Conservation (phyloP, 495 filamentous ascomycete species). For the Apodospora peruviana region DNA sequence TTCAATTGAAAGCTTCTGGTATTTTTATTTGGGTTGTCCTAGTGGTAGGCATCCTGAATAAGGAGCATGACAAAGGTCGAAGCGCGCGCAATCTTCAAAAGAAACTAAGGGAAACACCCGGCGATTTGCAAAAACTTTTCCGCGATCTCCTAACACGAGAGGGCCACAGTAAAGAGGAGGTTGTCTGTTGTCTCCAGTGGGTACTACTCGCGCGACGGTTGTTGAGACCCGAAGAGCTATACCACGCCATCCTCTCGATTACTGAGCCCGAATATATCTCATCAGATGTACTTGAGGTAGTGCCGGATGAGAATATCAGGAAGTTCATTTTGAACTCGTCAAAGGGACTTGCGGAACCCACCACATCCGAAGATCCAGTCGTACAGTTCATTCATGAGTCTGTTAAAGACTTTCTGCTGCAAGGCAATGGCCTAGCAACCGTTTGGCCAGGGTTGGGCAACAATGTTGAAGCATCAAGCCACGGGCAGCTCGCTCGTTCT, state of each 20-base stretch:
- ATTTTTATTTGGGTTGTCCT: slow-evolving; percentile 47
- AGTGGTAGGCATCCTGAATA: slow-evolving; percentile 41
- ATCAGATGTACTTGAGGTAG: slow-evolving; percentile 6
- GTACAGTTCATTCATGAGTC: slow-evolving; percentile 43
- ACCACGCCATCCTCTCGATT: slow-evolving; percentile 32
- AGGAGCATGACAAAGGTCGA: slow-evolving; percentile 27
- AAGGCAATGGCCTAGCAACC: slow-evolving; percentile 24
- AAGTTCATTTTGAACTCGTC: slow-evolving; percentile 27
- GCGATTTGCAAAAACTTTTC: slow-evolving; percentile 28
- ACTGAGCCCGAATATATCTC: slow-evolving; percentile 9
- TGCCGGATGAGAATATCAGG: slow-evolving; percentile 5
- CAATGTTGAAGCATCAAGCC: slow-evolving; percentile 22
- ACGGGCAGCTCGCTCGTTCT: slow-evolving; percentile 19
- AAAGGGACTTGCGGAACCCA: slow-evolving; percentile 32
- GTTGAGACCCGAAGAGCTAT: slow-evolving; percentile 28
- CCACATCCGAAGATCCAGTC: slow-evolving; percentile 17
- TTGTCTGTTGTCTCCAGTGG: slow-evolving; percentile 36
- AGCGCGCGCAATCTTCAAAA: slow-evolving; percentile 6
- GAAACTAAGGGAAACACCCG: slow-evolving; percentile 27
- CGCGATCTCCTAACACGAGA: slow-evolving; percentile 32
- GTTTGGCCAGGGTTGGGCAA: slow-evolving; percentile 27
- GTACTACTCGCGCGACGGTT: slow-evolving; percentile 30
- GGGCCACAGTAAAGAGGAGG: slow-evolving; percentile 15
- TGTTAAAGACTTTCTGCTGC: slow-evolving; percentile 31
- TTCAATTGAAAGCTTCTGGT: slow-evolving; percentile 36